Evolutionary conservation across 768 basidiomycete genomes (phyloP).

Genomic region (Termitomyces sp.): DNA sequence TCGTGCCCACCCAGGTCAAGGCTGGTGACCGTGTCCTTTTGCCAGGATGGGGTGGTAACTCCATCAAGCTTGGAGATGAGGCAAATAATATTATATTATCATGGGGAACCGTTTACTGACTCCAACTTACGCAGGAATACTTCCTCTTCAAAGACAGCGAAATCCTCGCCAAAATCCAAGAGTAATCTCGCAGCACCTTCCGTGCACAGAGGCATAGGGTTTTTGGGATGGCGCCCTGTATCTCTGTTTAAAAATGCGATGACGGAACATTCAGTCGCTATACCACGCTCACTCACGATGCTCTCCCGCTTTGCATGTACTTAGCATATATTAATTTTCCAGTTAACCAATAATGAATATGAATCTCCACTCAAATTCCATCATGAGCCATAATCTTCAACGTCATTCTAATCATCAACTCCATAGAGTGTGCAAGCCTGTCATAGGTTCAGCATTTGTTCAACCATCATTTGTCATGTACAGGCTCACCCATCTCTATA

Average conservation of each 20-base stretch:
- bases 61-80: conserved; percentile 96
- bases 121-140: conserved; percentile 66
- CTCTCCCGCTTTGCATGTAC: conserved; percentile 6
- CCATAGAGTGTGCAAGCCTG: background rate
- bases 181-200: conserved; percentile 43
- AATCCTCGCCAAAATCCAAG: conserved; percentile 94
- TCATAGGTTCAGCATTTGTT: background rate
- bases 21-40: conserved; percentile 91
- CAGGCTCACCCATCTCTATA: background rate
- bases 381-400: no score
- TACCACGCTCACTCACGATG: background rate
- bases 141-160: conserved; percentile 92
- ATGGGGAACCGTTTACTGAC: background rate
- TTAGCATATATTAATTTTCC: background rate
- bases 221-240: background rate
- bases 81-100: conserved; percentile 40
- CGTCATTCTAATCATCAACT: no score
- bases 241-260: background rate
- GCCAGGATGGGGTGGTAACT: conserved; percentile 94
- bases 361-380: conserved; percentile 1
- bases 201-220: background rate
- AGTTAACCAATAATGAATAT: conserved; percentile 2
- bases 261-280: background rate
- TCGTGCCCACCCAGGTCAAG: conserved; percentile 75
- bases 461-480: background rate